Conservation (phyloP, 2,329 filamentous ascomycete species). For the Cordyceps cateniannulata region DNA sequence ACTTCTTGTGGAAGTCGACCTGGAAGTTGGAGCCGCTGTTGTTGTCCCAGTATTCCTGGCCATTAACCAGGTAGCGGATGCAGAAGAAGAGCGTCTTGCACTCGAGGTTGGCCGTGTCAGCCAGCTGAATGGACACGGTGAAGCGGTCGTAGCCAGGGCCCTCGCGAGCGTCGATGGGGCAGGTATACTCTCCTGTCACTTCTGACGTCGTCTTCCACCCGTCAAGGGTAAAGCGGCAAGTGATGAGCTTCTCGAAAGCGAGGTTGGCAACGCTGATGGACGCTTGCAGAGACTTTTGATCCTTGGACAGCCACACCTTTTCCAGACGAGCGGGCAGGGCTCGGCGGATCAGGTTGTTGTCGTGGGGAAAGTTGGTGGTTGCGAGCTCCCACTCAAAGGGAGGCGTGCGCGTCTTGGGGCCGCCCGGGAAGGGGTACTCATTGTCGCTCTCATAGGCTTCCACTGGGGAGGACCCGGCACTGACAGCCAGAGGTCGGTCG, state of each 20-base stretch:
- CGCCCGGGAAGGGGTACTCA: constrained; percentile 76
- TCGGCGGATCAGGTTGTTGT: constrained; percentile 51
- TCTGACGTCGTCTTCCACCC: constrained; percentile 99
- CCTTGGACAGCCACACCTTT: constrained; percentile 75
- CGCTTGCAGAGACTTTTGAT: constrained; percentile 82
- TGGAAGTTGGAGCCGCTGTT: constrained; percentile 85
- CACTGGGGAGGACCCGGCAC: constrained; percentile 84
- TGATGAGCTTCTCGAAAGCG: constrained; percentile 80
- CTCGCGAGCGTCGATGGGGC: constrained; percentile 65
- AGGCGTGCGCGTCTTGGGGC: constrained; percentile 39
- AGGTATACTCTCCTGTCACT: constrained; percentile 79
- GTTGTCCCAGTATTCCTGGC: constrained; percentile 92
- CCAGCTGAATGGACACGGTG: constrained; percentile 87
- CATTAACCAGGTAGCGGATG: constrained; percentile 77
- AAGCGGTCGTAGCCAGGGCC: constrained; percentile 75
- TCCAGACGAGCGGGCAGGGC: constrained; percentile 71
- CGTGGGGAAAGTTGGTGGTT: constrained; percentile 70
- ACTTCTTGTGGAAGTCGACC: constrained; percentile 82
- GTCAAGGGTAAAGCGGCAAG: constrained; percentile 92
- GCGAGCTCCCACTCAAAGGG: constrained; percentile 83
- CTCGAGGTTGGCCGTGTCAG: constrained; percentile 86
- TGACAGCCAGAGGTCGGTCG: constrained; percentile 91
- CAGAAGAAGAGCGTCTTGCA: constrained; percentile 90
- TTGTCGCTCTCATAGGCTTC: constrained; percentile 80
- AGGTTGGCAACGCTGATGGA: constrained; percentile 81